Evolutionary conservation across 306 rosid genomes (phyloP), one percentile per base, ranked within the genome.

Genomic region (Fragaria iinumae): DNA sequence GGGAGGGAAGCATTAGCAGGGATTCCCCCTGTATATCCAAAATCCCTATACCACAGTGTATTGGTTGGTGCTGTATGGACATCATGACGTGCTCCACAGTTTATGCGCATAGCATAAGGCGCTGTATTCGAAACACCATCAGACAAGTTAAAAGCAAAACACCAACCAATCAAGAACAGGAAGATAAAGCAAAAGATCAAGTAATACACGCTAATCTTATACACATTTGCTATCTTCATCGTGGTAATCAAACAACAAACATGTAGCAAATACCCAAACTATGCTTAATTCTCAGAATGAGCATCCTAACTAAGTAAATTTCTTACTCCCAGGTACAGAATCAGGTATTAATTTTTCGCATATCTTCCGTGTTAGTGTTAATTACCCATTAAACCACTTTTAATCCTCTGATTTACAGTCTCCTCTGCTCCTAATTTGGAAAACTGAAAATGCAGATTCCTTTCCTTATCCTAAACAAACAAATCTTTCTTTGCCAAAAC

Each of bases 11-110:
- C 99, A 77, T 95, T 95, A 20, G 87, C n/a, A 0, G 99, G 91
- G 65, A 88, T 79, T 25, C 99, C 99, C 82, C 97, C 97, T 65
- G 99, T 89, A 81, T 92, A 95, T 45, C 90, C 93, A 79, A 89
- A 95, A 80, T 95, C 99, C 86, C 92, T 92, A 81, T 16, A 74
- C 99, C 99, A 95, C 11, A 67, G 80, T 34, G 99, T 95, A 69
- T 88, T 86, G 34, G 93, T 90, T 44, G 97, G 97, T 20, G 14
- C 45, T 17, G 99, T 92, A 71, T 79, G 88, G 72, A 90, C 91
- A 82, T 92, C 79, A 6, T 82, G 48, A 21, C 91, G 91, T 71
- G 97, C 96, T 52, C 99, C 99, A 71, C 97, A 95, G 86, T 91
- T 95, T 78, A 95, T 86, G 53, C 93, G 97, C 96, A 92, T 79